Base-by-base conservation (phyloP, 2,329 filamentous ascomycete genomes). In the Monilinia polystroma region DNA sequence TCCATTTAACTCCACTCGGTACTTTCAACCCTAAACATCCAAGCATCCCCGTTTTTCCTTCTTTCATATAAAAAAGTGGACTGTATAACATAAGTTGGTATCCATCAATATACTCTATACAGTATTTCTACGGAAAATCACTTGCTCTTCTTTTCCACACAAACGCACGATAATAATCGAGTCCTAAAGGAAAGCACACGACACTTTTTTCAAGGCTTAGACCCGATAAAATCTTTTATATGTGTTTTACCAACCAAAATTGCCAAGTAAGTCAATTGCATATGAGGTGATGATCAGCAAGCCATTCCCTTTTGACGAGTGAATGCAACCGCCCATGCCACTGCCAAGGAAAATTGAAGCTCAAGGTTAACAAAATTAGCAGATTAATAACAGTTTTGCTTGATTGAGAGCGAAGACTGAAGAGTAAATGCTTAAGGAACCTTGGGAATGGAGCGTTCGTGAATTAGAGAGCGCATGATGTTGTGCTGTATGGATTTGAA, bases 241-340 rank as follows among this genome's bases (percentile, higher is more conserved):
- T 38, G n/a, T 51, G 29, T 26, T 23, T 26, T 12, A 4, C 41
- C 58, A 41, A 43, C 45, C 45, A 38, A 51, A 35, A 23, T 16
- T 49, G 45, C 43, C 58, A 38, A 51, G 57, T 23, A 60, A 0
- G 16, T 35, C 20, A 32, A 49, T 4, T 35, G 57, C 20, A 32
- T 35, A 35, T 35, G 32, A 49, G 57, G 43, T 35, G 43, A 51
- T 62, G 58, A 51, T 62, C 58, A 26, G 45, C 58, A 38, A 60
- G 29, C 26, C n/a, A 14, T 12, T 51, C n/a, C n/a, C 49, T n/a
- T n/a, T 20, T 11, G 3, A n/a, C 45, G 32, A 35, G 6, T 35
- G 32, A 5, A 35, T 11, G 2, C 7, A n/a, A n/a, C 4, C 20
- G 8, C 45, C 8, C 20, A n/a, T 51, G 43, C 20, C 20, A 38